phyloP scores from a whole-genome alignment of 768 basidiomycete species.

The Hydnomerulius pinastri region DNA sequence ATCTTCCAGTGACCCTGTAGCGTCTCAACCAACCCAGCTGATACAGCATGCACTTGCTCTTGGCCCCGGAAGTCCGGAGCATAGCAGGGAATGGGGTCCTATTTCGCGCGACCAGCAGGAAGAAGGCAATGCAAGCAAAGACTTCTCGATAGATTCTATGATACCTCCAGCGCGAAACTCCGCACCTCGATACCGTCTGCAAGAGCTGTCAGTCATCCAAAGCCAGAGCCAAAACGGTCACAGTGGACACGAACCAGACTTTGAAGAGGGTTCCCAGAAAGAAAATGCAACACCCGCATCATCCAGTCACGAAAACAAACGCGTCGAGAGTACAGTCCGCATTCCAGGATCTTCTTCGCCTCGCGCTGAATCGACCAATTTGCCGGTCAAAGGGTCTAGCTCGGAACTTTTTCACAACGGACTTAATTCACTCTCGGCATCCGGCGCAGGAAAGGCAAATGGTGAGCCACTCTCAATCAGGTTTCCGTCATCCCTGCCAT shows the following conservation, averaged over 20 bases:
- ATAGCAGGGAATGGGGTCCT: conserved; percentile 5
- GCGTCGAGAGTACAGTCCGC: conserved; percentile 4
- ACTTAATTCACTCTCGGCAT: conserved; percentile 28
- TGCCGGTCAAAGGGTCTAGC: conserved; percentile 26
- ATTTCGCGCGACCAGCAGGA: conserved; percentile 18
- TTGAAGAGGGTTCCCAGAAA: conserved; percentile 51
- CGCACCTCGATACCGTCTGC: conserved; percentile 53
- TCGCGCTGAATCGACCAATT: conserved; percentile 24
- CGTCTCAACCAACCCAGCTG: conserved; percentile 59
- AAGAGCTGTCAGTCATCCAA: conserved; percentile 13
- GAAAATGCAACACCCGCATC: conserved; percentile 42
- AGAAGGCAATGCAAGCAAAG: conserved; percentile 31
- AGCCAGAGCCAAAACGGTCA: conserved; percentile 6
- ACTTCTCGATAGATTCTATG: conserved; percentile 45
- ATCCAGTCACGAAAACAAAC: conserved; percentile 20
- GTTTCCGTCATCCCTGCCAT: conserved; percentile 20
- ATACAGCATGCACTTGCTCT: conserved; percentile 46
- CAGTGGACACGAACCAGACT: conserved; percentile 22
- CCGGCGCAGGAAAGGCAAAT: conserved; percentile 28
- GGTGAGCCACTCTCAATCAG: conserved; percentile 29
- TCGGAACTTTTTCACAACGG: conserved; percentile 26
- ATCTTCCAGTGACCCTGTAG: conserved; percentile 42
- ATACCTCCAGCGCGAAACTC: conserved; percentile 35
- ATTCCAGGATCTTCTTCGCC: conserved; percentile 22
- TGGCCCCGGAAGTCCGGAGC: conserved; percentile 17